These are phyloP conservation scores for Blastobotrys americana DNA, from an alignment of 805 yeast species.

Conservation along the genomic window DNA sequence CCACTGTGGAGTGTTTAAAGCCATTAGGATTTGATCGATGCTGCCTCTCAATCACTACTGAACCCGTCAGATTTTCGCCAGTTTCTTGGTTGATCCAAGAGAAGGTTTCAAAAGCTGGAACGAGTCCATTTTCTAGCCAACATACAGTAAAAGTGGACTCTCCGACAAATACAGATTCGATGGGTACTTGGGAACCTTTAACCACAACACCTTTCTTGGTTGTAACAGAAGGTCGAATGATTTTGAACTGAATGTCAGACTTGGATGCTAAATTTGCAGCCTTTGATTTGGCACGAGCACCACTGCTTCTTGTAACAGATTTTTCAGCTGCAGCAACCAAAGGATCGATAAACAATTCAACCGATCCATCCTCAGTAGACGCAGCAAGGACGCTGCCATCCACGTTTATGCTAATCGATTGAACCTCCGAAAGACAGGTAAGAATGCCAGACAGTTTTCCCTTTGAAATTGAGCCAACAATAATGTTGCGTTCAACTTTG, in stretches of 20 bases:
- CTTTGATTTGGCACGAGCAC: constrained; percentile 11
- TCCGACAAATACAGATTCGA: constrained; percentile 11
- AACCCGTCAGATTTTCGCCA: constrained; percentile 2
- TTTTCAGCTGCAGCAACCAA: constrained; percentile 12
- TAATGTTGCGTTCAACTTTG: constrained; percentile 71
- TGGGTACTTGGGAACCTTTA: constrained; percentile 8
- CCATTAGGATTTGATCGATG: constrained; percentile 15
- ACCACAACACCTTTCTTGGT: not conserved
- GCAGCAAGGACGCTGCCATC: constrained; percentile 37
- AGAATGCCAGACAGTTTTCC: constrained; percentile 47
- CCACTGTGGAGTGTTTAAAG: constrained; percentile 18
- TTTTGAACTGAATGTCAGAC: constrained; percentile 12
- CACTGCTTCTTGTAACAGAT: constrained; percentile 2
- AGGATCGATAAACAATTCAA: constrained; percentile 66
- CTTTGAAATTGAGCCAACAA: constrained; percentile 50
- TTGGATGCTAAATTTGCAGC: constrained; percentile 5
- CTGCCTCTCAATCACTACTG: not conserved
- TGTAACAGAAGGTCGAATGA: constrained; percentile 8
- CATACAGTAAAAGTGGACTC: constrained; percentile 14
- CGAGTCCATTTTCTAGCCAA: constrained; percentile 30
- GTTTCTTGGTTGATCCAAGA: constrained; percentile 21
- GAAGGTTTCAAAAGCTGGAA: constrained; percentile 29
- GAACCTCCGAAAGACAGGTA: constrained; percentile 61
- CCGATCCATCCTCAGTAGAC: constrained; percentile 64
- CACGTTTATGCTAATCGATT: constrained; percentile 29